Conservation (phyloP, 2,329 filamentous ascomycete species). For the Diaporthe longicolla region DNA sequence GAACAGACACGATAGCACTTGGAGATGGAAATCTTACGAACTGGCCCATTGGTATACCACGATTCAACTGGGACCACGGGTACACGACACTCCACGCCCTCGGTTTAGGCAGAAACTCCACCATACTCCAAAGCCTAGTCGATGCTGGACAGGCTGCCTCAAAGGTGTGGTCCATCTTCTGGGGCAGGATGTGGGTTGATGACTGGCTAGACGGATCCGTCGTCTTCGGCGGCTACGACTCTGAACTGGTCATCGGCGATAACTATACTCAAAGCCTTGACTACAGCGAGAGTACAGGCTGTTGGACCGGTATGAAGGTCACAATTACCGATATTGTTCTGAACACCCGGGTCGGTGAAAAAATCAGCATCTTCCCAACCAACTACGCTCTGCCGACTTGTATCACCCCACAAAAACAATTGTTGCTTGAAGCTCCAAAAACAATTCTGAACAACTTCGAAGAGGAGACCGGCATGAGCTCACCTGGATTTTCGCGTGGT, state of each 20-base stretch:
- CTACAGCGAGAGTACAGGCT: constrained; percentile 46
- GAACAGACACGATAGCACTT: background rate
- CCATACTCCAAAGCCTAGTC: constrained; percentile 38
- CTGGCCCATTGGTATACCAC: background rate
- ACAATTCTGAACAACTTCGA: constrained; percentile 46
- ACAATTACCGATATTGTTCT: constrained; percentile 46
- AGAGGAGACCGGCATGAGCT: background rate
- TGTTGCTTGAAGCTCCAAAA: constrained; percentile 49
- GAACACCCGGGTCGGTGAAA: constrained; percentile 49
- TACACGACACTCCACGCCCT: background rate
- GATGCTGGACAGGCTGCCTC: constrained; percentile 46
- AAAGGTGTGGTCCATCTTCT: constrained; percentile 54
- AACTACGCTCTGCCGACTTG: constrained; percentile 48
- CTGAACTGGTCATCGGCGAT: constrained; percentile 49
- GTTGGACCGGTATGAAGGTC: constrained; percentile 50
- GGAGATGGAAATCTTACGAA: background rate
- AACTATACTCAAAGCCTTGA: constrained; percentile 50
- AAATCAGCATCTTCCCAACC: constrained; percentile 47
- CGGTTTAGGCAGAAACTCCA: constrained; percentile 50
- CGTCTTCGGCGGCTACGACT: constrained; percentile 53
- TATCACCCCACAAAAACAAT: constrained; percentile 51
- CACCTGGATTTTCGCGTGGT: background rate
- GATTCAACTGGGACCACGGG: background rate
- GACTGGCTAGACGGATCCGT: constrained; percentile 50
- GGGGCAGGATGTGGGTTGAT: constrained; percentile 51